A percentile compares a stretch with the other conserved stretches of the same genome.
Conservation (phyloP, 2,329 filamentous ascomycete genomes). For the Keithomyces neogunnii region DNA sequence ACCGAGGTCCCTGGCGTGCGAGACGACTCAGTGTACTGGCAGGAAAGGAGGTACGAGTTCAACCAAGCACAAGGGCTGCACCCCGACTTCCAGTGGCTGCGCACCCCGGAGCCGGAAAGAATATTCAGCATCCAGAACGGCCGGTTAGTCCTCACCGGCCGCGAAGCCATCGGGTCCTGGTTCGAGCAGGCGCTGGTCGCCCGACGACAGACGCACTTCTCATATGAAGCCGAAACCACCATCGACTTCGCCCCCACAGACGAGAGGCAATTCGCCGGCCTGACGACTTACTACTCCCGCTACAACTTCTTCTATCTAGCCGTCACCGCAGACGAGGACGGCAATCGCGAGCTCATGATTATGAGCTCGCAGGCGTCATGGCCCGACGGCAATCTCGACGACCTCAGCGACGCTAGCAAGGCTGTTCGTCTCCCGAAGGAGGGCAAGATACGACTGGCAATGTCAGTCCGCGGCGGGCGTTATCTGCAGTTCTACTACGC, state of each 20-base stretch:
- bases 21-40: constrained; percentile 43
- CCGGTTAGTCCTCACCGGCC: constrained; percentile 38
- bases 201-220: constrained; percentile 49
- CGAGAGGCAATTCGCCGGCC: constrained; percentile 52
- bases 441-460: constrained; percentile 44
- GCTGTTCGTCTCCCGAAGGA: constrained; percentile 42
- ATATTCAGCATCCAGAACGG: constrained; percentile 34
- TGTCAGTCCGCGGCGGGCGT: constrained; percentile 39
- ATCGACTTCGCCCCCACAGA: constrained; percentile 46
- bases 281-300: constrained; percentile 54
- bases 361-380: constrained; percentile 48
- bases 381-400: constrained; percentile 39
- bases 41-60: constrained; percentile 39
- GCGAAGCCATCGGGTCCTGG: constrained; percentile 48
- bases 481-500: constrained; percentile 50
- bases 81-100: constrained; percentile 49
- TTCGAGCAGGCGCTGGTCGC: constrained; percentile 50
- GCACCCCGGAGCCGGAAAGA: constrained; percentile 45
- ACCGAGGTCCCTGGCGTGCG: constrained; percentile 40
- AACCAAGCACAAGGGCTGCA: constrained; percentile 27
- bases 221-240: constrained; percentile 50
- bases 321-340: constrained; percentile 47
- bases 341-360: constrained; percentile 49
- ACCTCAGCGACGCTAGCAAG: constrained; percentile 25
- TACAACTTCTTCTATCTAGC: constrained; percentile 59